Conservation (phyloP, 805 yeast species). For the Metschnikowia colocasiae region DNA sequence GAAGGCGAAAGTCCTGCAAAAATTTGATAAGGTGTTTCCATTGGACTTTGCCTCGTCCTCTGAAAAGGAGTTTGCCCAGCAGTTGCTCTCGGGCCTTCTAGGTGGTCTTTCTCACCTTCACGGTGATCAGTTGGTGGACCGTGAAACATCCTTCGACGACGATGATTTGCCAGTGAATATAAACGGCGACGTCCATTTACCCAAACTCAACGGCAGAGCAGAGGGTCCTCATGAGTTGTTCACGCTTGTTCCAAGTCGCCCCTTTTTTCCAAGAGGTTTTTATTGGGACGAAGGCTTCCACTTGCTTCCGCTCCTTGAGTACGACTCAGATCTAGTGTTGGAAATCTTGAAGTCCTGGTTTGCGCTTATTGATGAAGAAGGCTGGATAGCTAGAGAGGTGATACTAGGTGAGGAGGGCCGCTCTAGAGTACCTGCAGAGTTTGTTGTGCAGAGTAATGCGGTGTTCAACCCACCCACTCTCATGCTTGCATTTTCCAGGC, state of each 20-base stretch:
- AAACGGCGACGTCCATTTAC: slow-evolving; percentile 17
- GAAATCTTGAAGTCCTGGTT: slow-evolving; percentile 89
- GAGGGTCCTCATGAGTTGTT: slow-evolving; percentile 81
- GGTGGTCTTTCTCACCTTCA: slow-evolving; percentile 90
- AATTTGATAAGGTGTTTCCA: slow-evolving; percentile 50
- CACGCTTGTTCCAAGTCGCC: slow-evolving; percentile 85
- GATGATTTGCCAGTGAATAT: slow-evolving; percentile 56
- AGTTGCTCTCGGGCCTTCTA: slow-evolving; percentile 71
- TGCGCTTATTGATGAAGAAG: slow-evolving; percentile 75
- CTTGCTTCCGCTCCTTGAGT: slow-evolving; percentile 72
- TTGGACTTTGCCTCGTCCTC: slow-evolving; percentile 53
- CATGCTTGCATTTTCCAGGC: slow-evolving; percentile 64
- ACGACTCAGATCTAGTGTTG: slow-evolving; percentile 76
- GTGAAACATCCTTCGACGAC: slow-evolving; percentile 63
- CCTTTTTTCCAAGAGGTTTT: slow-evolving; percentile 94
- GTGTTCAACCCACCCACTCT: slow-evolving; percentile 96
- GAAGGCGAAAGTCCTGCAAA: slow-evolving; percentile 42
- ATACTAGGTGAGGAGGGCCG: slow-evolving; percentile 90
- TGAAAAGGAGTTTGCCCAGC: slow-evolving; percentile 60
- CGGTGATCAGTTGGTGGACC: slow-evolving; percentile 80
- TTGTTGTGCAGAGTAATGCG: slow-evolving; percentile 80
- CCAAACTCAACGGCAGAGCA: slow-evolving; percentile 46
- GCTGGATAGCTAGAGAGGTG: slow-evolving; percentile 97
- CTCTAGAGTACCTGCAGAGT: slow-evolving; percentile 78
- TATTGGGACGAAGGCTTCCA: slow-evolving; percentile 99